Percentiles rank a stretch among this genome's conserved stretches.
Conservation (phyloP, 768 basidiomycete genomes). For the Lyophyllum decastes region DNA sequence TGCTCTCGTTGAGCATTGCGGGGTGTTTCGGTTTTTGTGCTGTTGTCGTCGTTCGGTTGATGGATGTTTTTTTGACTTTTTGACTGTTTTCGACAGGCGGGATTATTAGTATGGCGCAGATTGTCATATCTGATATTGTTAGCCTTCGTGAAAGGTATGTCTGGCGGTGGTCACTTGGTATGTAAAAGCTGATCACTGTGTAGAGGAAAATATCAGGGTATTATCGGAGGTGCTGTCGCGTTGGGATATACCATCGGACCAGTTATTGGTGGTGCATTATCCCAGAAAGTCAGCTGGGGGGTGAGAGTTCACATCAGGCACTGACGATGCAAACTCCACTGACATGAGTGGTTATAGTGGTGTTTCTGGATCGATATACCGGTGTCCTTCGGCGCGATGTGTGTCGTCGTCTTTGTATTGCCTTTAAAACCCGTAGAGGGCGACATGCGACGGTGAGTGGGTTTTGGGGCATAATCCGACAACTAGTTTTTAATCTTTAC, state of each 20-base stretch:
- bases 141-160: conserved; percentile 62
- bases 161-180: neutral
- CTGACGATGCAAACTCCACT: too few species aligned
- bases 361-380: conserved; percentile 78
- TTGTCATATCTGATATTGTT: conserved; percentile 74
- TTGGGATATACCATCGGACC: conserved; percentile 70
- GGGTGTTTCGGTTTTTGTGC: too few species aligned
- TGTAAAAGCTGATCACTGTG: neutral
- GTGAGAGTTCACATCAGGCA: conserved; percentile 31
- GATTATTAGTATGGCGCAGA: conserved; percentile 68
- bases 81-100: conserved; percentile 53
- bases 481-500: neutral
- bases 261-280: conserved; percentile 64
- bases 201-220: conserved; percentile 79
- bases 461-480: neutral
- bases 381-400: conserved; percentile 50
- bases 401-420: conserved; percentile 60
- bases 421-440: conserved; percentile 73
- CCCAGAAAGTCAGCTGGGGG: conserved; percentile 64
- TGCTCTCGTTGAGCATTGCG: neutral
- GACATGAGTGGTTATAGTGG: conserved; percentile 44
- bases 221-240: conserved; percentile 58
- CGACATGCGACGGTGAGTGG: conserved; percentile 45
- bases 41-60: neutral
- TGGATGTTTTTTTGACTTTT: neutral